These are phyloP conservation scores for Rhypophila decipiens DNA, from an alignment of 495 filamentous ascomycete species.

Conservation along the genomic window DNA sequence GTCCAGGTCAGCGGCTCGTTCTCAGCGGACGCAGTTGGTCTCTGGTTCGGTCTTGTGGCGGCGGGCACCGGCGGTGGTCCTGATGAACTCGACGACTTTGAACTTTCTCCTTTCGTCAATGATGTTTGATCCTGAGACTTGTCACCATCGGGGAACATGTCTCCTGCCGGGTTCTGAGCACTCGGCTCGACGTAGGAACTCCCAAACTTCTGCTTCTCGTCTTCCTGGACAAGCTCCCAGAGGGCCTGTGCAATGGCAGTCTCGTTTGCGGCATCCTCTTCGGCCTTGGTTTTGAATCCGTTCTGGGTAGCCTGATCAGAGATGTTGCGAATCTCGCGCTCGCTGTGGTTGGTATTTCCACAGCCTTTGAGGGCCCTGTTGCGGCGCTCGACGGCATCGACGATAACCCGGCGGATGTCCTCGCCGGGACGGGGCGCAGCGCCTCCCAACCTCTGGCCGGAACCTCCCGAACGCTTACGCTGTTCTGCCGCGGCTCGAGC, in stretches of 20 bases:
- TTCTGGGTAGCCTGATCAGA: conserved; percentile 61
- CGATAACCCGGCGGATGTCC: conserved; percentile 71
- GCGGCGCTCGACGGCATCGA: conserved; percentile 64
- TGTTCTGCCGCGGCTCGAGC: conserved; percentile 74
- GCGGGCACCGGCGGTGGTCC: conserved; percentile 17
- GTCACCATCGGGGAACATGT: conserved; percentile 26
- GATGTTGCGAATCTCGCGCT: conserved; percentile 53
- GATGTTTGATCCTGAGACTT: conserved; percentile 2
- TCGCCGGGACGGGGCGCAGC: conserved; percentile 48
- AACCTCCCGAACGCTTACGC: conserved; percentile 50
- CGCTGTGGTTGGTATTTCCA: conserved; percentile 57
- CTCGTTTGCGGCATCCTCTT: conserved; percentile 87
- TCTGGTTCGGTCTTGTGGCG: conserved; percentile 9
- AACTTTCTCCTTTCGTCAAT: conserved; percentile 2
- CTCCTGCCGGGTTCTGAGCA: conserved; percentile 54
- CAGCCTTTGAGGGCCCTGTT: conserved; percentile 62
- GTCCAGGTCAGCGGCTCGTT: conserved; percentile 46
- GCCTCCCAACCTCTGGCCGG: conserved; percentile 72
- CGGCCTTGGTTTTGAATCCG: conserved; percentile 75
- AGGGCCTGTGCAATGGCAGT: conserved; percentile 81
- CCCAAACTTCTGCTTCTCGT: conserved; percentile 61
- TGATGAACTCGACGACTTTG: conserved; percentile 17
- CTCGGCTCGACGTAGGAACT: conserved; percentile 59
- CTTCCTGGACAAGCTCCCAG: conserved; percentile 80
- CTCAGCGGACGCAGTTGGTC: neutral